Evolutionary conservation across 1,284 basidiomycete species (phyloP).

Genomic region (Ceraceosorus bombacis): DNA sequence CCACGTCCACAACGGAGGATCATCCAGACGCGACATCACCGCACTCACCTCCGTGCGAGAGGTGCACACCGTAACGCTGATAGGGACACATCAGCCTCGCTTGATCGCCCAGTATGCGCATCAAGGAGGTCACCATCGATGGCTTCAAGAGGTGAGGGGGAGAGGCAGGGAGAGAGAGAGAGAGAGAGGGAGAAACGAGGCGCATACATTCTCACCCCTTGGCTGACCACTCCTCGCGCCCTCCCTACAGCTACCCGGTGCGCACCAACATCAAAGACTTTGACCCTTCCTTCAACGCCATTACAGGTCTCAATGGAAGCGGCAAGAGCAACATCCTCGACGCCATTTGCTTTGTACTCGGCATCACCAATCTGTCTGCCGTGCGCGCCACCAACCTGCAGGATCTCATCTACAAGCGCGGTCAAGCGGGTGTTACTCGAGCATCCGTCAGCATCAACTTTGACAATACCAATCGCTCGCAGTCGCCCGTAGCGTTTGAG

Average conservation of each 20-base stretch:
- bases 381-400: slow-evolving; percentile 84
- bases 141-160: slow-evolving; percentile 50
- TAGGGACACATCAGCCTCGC: too few relatives aligned
- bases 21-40: too few relatives aligned
- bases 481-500: slow-evolving; percentile 77
- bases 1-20: too few relatives aligned
- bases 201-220: not conserved
- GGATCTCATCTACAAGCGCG: slow-evolving; percentile 95
- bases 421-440: slow-evolving; percentile 92
- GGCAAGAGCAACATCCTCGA: slow-evolving; percentile 55
- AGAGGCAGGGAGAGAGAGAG: not conserved
- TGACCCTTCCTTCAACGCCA: slow-evolving; percentile 94
- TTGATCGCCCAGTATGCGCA: too few relatives aligned
- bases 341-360: slow-evolving; percentile 47
- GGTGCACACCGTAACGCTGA: too few relatives aligned
- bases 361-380: slow-evolving; percentile 40
- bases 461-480: slow-evolving; percentile 87
- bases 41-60: too few relatives aligned
- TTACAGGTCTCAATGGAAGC: slow-evolving; percentile 82
- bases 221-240: not conserved
- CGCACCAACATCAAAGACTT: slow-evolving; percentile 89
- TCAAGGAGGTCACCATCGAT: slow-evolving; percentile 52
- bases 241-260: slow-evolving; percentile 63
- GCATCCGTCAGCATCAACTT: slow-evolving; percentile 98
- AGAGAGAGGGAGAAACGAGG: not conserved